These are phyloP conservation scores for Phytophthora nicotianae DNA, from an alignment of 352 stramenopile species.

Conservation along the genomic window DNA sequence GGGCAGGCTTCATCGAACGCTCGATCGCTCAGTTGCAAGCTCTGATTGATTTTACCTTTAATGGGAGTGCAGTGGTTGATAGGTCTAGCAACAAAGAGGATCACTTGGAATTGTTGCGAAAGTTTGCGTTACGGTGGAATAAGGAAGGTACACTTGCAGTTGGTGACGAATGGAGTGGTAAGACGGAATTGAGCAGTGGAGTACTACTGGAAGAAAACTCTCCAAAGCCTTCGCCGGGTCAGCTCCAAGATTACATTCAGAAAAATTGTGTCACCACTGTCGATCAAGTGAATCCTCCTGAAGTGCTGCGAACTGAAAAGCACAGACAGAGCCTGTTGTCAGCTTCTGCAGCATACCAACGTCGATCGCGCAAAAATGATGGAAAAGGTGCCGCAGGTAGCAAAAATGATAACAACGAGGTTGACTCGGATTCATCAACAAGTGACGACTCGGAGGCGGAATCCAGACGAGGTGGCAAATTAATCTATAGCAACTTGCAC, in stretches of 20 bases:
- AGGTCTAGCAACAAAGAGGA: not conserved
- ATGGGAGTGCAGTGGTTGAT: not conserved
- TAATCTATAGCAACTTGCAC: constrained; percentile 85
- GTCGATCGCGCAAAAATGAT: constrained; percentile 12
- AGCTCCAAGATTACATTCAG: constrained; percentile 32
- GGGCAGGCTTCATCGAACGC: constrained; percentile 64
- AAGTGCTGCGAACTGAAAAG: constrained; percentile 30
- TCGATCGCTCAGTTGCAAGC: constrained; percentile 72
- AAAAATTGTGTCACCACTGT: constrained; percentile 16
- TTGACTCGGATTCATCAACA: constrained; percentile 1
- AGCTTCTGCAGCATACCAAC: constrained; percentile 31
- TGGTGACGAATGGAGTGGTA: constrained; percentile 28
- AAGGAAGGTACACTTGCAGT: constrained; percentile 23
- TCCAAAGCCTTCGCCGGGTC: constrained; percentile 8
- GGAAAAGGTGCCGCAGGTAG: not conserved
- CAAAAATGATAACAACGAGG: not conserved
- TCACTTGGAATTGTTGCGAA: constrained; percentile 30
- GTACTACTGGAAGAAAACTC: constrained; percentile 7
- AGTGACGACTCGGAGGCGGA: constrained; percentile 20
- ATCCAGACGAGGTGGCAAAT: constrained; percentile 14
- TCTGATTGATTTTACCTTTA: constrained; percentile 57
- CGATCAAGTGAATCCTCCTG: constrained; percentile 40
- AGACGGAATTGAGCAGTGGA: not conserved
- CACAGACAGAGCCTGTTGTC: constrained; percentile 52
- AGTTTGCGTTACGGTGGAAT: constrained; percentile 48